These are phyloP conservation scores for Aspergillus alliaceus DNA, from an alignment of 2,329 filamentous ascomycete genomes.

Conservation along the genomic window DNA sequence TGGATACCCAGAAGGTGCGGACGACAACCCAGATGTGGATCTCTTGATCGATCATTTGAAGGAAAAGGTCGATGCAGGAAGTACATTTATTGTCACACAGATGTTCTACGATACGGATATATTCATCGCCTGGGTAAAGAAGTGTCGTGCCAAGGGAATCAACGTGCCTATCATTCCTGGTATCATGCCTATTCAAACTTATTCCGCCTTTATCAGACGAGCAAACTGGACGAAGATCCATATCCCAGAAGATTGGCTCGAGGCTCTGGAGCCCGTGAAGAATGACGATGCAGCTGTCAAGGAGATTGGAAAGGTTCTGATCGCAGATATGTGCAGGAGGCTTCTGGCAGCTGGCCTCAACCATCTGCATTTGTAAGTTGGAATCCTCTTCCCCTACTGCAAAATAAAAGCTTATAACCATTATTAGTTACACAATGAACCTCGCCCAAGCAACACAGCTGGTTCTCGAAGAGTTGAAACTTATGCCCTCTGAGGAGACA, in stretches of 20 bases:
- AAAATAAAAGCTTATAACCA: not conserved
- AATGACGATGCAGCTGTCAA: constrained; percentile 93
- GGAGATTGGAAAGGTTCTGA: constrained; percentile 81
- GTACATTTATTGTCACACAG: constrained; percentile 92
- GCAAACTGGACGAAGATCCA: constrained; percentile 88
- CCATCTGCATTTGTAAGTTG: constrained; percentile 78
- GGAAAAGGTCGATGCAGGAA: constrained; percentile 93
- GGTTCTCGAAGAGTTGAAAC: constrained; percentile 84
- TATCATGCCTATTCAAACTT: constrained; percentile 93
- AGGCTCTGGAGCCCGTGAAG: constrained; percentile 85
- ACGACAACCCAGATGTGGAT: constrained; percentile 88
- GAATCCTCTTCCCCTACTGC: not conserved
- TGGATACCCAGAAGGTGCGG: constrained; percentile 92
- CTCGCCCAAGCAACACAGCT: constrained; percentile 89
- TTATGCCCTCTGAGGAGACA: constrained; percentile 74
- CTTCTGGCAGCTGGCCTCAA: constrained; percentile 79
- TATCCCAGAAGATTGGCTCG: constrained; percentile 78
- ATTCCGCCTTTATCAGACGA: constrained; percentile 85
- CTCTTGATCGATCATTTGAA: constrained; percentile 87
- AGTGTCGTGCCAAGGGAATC: constrained; percentile 82
- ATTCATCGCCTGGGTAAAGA: constrained; percentile 86
- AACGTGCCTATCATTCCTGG: constrained; percentile 79
- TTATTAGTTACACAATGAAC: constrained; percentile 87
- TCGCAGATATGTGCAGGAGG: constrained; percentile 86
- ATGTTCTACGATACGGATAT: constrained; percentile 99